These are phyloP conservation scores for Amanita inopinata DNA, from an alignment of 768 basidiomycete species.

Conservation along the genomic window DNA sequence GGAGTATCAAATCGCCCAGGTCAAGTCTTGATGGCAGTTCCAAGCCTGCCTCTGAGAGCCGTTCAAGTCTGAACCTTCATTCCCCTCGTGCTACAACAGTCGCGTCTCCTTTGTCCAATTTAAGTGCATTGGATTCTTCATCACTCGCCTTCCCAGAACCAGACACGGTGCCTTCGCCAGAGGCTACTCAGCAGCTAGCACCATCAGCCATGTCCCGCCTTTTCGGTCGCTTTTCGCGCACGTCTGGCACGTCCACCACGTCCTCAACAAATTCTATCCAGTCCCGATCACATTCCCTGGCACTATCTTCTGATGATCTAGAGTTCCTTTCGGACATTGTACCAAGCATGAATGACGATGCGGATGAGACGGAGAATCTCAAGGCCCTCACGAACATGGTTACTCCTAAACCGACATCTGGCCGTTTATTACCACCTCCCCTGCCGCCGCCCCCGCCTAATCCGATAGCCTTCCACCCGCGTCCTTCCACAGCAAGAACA, in stretches of 20 bases:
- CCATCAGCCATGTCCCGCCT: conserved; percentile 79
- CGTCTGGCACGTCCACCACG: no score
- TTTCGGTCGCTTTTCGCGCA: conserved; percentile 62
- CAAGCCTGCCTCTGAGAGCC: conserved; percentile 11
- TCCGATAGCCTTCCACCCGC: conserved; percentile 25
- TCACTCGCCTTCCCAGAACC: conserved; percentile 7
- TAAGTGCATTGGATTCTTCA: background rate
- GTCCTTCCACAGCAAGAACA: background rate
- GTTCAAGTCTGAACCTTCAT: conserved; percentile 4
- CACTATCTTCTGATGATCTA: conserved; percentile 72
- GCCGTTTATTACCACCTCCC: conserved; percentile 37
- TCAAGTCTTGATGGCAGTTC: conserved; percentile 9
- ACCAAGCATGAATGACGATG: conserved; percentile 40
- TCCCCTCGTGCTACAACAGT: background rate
- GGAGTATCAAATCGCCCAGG: conserved; percentile 11
- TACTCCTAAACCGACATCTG: conserved; percentile 22
- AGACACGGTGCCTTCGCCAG: conserved; percentile 11
- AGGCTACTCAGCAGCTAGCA: conserved; percentile 11
- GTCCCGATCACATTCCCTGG: conserved; percentile 40
- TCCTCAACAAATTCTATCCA: conserved; percentile 17
- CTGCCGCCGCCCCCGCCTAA: conserved; percentile 34
- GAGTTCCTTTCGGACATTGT: conserved; percentile 70
- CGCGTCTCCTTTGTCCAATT: background rate
- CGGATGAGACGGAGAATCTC: conserved; percentile 23
- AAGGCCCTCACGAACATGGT: conserved; percentile 32